Evolutionary conservation across 345 rosid species (phyloP).

Genomic region (Erodium maritimum): DNA sequence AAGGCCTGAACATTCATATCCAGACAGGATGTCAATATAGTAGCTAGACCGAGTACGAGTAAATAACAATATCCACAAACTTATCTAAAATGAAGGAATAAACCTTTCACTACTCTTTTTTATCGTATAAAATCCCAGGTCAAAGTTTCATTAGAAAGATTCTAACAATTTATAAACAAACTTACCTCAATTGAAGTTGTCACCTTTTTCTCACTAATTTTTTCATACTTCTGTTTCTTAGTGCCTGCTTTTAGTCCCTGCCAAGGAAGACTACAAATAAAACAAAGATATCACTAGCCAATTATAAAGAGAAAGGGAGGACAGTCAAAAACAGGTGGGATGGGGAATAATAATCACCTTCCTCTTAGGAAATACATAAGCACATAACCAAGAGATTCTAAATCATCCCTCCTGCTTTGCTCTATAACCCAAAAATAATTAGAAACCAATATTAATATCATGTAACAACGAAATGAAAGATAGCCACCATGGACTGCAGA

Average conservation of each 20-base stretch:
- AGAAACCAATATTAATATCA: background rate
- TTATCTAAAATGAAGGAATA: background rate
- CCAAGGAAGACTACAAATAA: constrained; percentile 81
- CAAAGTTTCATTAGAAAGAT: background rate
- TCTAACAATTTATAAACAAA: constrained; percentile 18
- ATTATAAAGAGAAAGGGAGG: background rate
- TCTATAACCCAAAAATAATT: constrained; percentile 27
- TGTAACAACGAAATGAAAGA: background rate
- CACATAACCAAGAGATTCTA: constrained; percentile 93
- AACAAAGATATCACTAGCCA: constrained; percentile 16
- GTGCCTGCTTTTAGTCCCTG: constrained; percentile 97
- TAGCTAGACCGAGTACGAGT: background rate
- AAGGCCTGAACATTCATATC: constrained; percentile 39
- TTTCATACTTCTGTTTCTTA: constrained; percentile 95
- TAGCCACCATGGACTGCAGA: background rate
- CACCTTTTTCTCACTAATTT: constrained; percentile 94
- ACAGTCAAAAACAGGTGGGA: constrained; percentile 7
- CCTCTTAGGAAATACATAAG: constrained; percentile 93
- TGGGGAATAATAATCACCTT: constrained; percentile 41
- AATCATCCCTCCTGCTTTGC: constrained; percentile 98
- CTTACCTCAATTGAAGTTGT: constrained; percentile 72
- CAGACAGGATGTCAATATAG: background rate
- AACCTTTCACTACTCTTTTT: no score
- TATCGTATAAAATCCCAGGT: no score
- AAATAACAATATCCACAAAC: no score